phyloP scores from a whole-genome alignment of 306 rosid genomes.

The Heteromeles arbutifolia region DNA sequence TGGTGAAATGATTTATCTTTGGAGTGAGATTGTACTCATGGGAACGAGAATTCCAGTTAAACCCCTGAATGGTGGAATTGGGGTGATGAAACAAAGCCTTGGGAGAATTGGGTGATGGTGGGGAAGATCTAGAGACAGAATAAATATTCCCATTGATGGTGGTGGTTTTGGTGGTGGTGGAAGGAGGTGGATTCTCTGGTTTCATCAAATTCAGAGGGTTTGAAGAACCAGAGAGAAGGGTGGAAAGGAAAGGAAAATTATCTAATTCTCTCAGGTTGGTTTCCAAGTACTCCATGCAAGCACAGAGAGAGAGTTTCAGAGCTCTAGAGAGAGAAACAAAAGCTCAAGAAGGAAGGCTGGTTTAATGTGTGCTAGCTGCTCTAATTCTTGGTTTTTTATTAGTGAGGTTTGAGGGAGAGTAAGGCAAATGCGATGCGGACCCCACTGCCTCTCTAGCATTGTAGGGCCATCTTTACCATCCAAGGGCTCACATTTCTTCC shows the following conservation, averaged over 20 bases:
- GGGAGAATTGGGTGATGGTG: background rate
- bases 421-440: background rate
- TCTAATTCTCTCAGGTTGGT: conserved; percentile 1
- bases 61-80: background rate
- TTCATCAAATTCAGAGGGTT: conserved; percentile 16
- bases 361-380: conserved; percentile 10
- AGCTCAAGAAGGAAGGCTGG: conserved; percentile 24
- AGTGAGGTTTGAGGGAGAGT: conserved; percentile 2
- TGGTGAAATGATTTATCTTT: background rate
- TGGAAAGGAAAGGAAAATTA: conserved; percentile 13
- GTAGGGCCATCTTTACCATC: conserved; percentile 19
- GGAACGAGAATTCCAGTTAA: conserved; percentile 1
- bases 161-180: background rate
- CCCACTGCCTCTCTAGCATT: conserved; percentile 9
- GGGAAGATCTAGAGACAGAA: background rate
- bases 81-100: too few relatives aligned
- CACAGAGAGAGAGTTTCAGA: background rate
- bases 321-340: background rate
- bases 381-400: background rate
- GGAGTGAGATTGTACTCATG: background rate
- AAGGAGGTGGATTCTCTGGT: background rate
- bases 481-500: conserved; percentile 25
- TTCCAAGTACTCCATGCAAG: conserved; percentile 37
- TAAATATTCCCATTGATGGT: background rate
- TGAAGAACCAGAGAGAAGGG: conserved; percentile 9